A percentile compares a stretch with the other conserved stretches of the same genome.
phyloP scores from a whole-genome alignment of 108 stramenopile genomes.

The Nitzschia putrida region DNA sequence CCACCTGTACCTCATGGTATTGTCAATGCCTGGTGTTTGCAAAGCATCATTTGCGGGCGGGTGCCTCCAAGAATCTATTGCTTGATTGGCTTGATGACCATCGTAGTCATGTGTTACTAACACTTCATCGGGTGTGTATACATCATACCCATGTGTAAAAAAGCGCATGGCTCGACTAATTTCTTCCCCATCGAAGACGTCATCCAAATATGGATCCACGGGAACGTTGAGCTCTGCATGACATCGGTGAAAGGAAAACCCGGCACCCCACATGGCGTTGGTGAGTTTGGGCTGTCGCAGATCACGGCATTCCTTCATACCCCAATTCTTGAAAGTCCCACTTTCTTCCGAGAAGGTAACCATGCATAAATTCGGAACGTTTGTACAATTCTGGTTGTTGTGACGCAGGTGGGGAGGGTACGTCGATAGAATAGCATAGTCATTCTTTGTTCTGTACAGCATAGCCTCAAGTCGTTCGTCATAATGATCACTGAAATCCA shows the following conservation, averaged over 20 bases:
- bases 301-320: conserved; percentile 62
- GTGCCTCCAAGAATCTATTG: conserved; percentile 50
- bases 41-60: background rate
- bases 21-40: background rate
- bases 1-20: conserved; percentile 16
- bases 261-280: conserved; percentile 86
- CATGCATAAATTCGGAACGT: conserved; percentile 82
- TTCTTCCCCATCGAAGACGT: conserved; percentile 93
- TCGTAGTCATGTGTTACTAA: conserved; percentile 88
- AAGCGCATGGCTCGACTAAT: conserved; percentile 78
- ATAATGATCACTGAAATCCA: conserved; percentile 76
- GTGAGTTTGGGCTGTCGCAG: conserved; percentile 65
- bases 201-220: conserved; percentile 83
- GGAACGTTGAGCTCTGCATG: conserved; percentile 89
- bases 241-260: conserved; percentile 75
- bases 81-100: conserved; percentile 69
- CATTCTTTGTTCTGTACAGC: conserved; percentile 81
- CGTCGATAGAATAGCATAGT: conserved; percentile 85
- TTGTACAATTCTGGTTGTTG: conserved; percentile 49
- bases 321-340: conserved; percentile 64
- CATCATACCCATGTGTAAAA: conserved; percentile 93
- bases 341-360: conserved; percentile 49
- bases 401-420: conserved; percentile 79
- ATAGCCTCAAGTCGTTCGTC: conserved; percentile 67
- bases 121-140: conserved; percentile 83